These are phyloP conservation scores for Setaria viridis DNA, from an alignment of 202 grass and related monocot species.

Conservation along the genomic window DNA sequence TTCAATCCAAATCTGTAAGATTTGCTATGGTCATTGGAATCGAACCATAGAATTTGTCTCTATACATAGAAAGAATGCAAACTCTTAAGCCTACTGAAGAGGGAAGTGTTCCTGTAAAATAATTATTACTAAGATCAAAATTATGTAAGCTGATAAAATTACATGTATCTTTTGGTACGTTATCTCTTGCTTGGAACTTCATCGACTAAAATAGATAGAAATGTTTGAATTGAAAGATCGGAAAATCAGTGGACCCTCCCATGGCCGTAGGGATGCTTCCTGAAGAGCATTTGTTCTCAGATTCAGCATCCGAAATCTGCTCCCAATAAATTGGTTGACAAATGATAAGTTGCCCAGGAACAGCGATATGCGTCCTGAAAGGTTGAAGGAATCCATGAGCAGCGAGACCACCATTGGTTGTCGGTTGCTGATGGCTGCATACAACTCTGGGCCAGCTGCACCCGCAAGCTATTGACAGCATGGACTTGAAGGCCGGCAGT, in stretches of 20 bases:
- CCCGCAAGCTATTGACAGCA: background rate
- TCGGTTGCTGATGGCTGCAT: background rate
- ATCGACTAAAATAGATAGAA: background rate
- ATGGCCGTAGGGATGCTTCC: background rate
- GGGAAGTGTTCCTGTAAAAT: background rate
- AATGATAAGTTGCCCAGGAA: background rate
- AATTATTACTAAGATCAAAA: no score
- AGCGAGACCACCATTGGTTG: background rate
- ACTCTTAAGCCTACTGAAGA: conserved; percentile 4
- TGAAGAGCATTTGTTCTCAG: background rate
- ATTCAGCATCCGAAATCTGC: background rate
- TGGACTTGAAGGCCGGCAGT: background rate
- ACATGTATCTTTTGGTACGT: no score
- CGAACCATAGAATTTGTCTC: no score
- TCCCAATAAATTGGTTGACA: background rate
- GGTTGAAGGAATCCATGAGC: background rate
- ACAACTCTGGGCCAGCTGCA: background rate
- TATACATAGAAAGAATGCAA: no score
- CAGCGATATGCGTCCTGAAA: background rate
- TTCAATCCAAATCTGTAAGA: background rate
- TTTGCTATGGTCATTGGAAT: background rate
- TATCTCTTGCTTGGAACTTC: no score
- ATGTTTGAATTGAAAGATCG: background rate
- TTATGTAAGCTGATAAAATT: no score
- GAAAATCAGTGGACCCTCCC: background rate